Evolutionary conservation across 495 filamentous ascomycete species (phyloP).

Genomic region (Hyphodiscus hymeniophilus): DNA sequence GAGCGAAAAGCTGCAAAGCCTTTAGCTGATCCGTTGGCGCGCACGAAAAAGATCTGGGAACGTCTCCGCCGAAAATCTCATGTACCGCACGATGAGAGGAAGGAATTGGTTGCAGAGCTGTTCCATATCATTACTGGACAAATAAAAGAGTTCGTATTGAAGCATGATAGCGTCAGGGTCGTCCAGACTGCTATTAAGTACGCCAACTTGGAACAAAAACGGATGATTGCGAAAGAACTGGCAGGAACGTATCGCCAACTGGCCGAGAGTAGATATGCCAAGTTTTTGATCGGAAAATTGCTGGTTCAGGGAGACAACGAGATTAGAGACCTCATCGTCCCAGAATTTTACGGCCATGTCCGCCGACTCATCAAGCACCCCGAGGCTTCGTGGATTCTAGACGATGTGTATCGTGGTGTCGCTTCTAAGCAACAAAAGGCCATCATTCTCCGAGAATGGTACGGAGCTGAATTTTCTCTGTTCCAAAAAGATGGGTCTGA

Average conservation of each 20-base stretch:
- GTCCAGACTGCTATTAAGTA: constrained; percentile 97
- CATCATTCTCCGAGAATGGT: constrained; percentile 87
- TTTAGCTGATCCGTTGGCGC: constrained; percentile 77
- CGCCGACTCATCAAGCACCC: constrained; percentile 89
- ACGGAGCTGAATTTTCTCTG: constrained; percentile 85
- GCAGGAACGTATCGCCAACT: constrained; percentile 76
- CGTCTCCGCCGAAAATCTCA: constrained; percentile 84
- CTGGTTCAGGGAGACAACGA: constrained; percentile 81
- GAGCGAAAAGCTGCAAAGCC: constrained; percentile 92
- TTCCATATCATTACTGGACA: constrained; percentile 83
- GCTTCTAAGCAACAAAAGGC: constrained; percentile 79
- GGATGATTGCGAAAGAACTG: constrained; percentile 79
- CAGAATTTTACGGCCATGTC: constrained; percentile 91
- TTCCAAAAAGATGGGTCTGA: constrained; percentile 48
- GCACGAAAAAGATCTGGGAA: constrained; percentile 96
- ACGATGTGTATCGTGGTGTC: constrained; percentile 85
- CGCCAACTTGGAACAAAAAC: constrained; percentile 71
- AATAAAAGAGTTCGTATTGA: constrained; percentile 93
- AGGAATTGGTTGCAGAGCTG: constrained; percentile 77
- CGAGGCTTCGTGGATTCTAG: constrained; percentile 93
- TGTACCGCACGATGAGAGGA: constrained; percentile 75
- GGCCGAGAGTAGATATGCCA: constrained; percentile 90
- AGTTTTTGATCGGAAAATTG: constrained; percentile 92
- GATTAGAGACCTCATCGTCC: constrained; percentile 76
- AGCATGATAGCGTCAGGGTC: constrained; percentile 92